A percentile compares a stretch with the other conserved stretches of the same genome.
Evolutionary conservation across 306 rosid species (phyloP).

Genomic region (Neltuma alba): DNA sequence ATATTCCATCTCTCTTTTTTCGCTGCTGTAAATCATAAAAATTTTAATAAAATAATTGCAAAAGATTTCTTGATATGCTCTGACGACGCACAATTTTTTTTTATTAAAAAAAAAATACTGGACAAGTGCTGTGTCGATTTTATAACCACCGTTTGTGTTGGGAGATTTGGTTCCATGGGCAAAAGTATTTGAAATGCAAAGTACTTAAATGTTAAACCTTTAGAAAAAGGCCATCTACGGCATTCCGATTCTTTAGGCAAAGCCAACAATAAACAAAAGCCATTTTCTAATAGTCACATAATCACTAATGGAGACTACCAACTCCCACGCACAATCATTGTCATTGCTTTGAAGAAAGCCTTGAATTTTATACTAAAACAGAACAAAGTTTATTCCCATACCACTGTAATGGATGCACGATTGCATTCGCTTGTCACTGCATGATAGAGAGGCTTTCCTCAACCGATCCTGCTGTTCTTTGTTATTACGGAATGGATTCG

Average conservation of each 20-base stretch:
- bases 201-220: slow-evolving; percentile 88
- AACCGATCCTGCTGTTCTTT: slow-evolving; percentile 85
- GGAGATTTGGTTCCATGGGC: slow-evolving; percentile 99
- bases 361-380: slow-evolving; percentile 23
- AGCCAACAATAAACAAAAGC: slow-evolving; percentile 70
- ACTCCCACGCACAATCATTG: not conserved
- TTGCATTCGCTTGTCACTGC: slow-evolving; percentile 97
- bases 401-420: slow-evolving; percentile 92
- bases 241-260: slow-evolving; percentile 90
- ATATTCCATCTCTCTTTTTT: slow-evolving; percentile 96
- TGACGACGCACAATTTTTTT: slow-evolving; percentile 6
- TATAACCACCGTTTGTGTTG: slow-evolving; percentile 96
- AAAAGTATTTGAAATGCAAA: slow-evolving; percentile 93
- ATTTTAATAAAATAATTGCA: slow-evolving; percentile 35
- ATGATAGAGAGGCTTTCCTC: slow-evolving; percentile 87
- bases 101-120: slow-evolving; percentile 36
- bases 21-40: slow-evolving; percentile 66
- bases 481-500: slow-evolving; percentile 89
- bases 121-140: slow-evolving; percentile 98
- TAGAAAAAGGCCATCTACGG: slow-evolving; percentile 88
- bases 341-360: slow-evolving; percentile 7
- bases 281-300: slow-evolving; percentile 33
- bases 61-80: slow-evolving; percentile 14
- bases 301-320: slow-evolving; percentile 10
- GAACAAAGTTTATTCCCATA: slow-evolving; percentile 36